These are phyloP conservation scores for Pilaira anomala DNA, from an alignment of 192 early-diverging fungal species.

Conservation along the genomic window DNA sequence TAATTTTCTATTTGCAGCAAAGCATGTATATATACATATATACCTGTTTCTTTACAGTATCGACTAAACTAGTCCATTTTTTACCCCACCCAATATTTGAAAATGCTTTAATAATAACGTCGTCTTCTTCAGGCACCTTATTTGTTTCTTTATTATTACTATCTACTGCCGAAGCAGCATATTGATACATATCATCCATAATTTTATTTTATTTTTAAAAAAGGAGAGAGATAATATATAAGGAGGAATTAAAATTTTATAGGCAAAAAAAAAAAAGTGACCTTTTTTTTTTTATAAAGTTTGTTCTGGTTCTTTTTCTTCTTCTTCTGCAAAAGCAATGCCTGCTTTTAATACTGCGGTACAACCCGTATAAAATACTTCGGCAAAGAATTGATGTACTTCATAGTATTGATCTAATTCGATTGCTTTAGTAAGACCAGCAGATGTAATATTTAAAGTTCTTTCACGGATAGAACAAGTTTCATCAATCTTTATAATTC, in stretches of 20 bases:
- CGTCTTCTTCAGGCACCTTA: slow-evolving; percentile 19
- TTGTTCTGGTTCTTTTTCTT: background rate
- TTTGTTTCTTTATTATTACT: slow-evolving; percentile 13
- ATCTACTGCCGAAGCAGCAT: slow-evolving; percentile 28
- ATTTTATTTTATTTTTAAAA: background rate
- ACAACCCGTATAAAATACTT: slow-evolving; percentile 40
- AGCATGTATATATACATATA: background rate
- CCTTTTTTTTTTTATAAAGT: background rate
- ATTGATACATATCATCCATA: slow-evolving; percentile 40
- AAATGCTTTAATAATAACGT: slow-evolving; percentile 35
- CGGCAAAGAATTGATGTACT: slow-evolving; percentile 49
- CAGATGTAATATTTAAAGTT: slow-evolving; percentile 47
- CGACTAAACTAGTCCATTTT: slow-evolving; percentile 19
- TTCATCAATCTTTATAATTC: slow-evolving; percentile 42
- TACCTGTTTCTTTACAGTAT: slow-evolving; percentile 39
- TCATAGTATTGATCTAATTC: slow-evolving; percentile 54
- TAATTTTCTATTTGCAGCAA: background rate
- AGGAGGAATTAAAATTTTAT: background rate
- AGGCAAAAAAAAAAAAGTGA: background rate
- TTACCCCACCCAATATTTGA: slow-evolving; percentile 26
- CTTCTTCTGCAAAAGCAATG: slow-evolving; percentile 47
- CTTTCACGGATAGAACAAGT: slow-evolving; percentile 45
- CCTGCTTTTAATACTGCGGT: slow-evolving; percentile 50
- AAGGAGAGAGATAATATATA: background rate
- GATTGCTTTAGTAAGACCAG: slow-evolving; percentile 46